phyloP scores from a whole-genome alignment of 2,329 filamentous ascomycete species.

The Colletotrichum lentis region DNA sequence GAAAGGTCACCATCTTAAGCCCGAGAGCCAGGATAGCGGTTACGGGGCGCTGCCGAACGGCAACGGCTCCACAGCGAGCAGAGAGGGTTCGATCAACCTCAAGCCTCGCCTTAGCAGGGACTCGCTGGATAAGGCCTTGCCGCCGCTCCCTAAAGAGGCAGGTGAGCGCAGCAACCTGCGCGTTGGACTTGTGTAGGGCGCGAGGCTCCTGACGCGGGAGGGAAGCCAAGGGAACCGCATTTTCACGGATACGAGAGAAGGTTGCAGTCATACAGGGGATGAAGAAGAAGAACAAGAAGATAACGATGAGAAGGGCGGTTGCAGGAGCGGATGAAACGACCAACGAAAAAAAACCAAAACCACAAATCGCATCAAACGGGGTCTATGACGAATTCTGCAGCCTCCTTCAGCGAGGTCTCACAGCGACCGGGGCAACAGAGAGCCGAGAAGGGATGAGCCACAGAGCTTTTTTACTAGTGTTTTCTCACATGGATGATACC shows the following conservation, averaged over 20 bases:
- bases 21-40: slow-evolving; percentile 58
- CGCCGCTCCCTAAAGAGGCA: slow-evolving; percentile 58
- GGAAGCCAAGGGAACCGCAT: slow-evolving; percentile 4
- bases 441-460: slow-evolving; percentile 32
- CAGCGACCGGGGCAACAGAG: slow-evolving; percentile 36
- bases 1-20: slow-evolving; percentile 54
- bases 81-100: slow-evolving; percentile 46
- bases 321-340: slow-evolving; percentile 13
- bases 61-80: slow-evolving; percentile 45
- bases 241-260: slow-evolving; percentile 4
- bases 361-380: slow-evolving; percentile 35
- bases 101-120: slow-evolving; percentile 58
- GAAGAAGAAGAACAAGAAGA: not conserved
- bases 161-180: slow-evolving; percentile 35
- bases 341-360: slow-evolving; percentile 13
- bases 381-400: slow-evolving; percentile 37
- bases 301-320: not conserved
- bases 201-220: slow-evolving; percentile 7
- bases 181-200: slow-evolving; percentile 30
- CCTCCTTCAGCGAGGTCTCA: slow-evolving; percentile 33
- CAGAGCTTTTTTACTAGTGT: slow-evolving; percentile 38
- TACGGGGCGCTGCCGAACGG: slow-evolving; percentile 50
- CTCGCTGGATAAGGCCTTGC: slow-evolving; percentile 68
- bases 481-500: slow-evolving; percentile 53
- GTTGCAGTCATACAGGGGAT: not conserved